Evolutionary conservation across 768 basidiomycete species (phyloP).

Genomic region (Kwoniella pini): DNA sequence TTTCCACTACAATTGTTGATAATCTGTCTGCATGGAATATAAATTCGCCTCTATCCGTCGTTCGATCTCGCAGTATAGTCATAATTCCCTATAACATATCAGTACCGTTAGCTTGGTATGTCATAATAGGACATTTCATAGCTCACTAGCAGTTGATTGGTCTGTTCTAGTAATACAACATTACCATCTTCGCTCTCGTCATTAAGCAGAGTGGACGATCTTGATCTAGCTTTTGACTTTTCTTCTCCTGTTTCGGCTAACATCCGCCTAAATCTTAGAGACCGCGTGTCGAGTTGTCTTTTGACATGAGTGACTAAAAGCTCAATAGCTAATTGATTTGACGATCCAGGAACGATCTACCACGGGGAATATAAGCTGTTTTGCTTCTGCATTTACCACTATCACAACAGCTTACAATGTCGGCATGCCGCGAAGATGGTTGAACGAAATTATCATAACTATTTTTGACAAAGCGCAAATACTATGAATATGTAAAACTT

Average conservation of each 20-base stretch:
- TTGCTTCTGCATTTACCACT: neutral
- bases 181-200: conserved; percentile 49
- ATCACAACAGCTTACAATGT: conserved; percentile 65
- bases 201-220: conserved; percentile 27
- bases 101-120: neutral
- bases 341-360: conserved; percentile 91
- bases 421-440: conserved; percentile 81
- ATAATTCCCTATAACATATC: conserved; percentile 71
- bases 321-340: conserved; percentile 88
- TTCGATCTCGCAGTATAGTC: conserved; percentile 75
- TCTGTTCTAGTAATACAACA: conserved; percentile 70
- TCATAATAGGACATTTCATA: no score
- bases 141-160: conserved; percentile 73
- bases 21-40: conserved; percentile 89
- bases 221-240: conserved; percentile 25
- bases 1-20: conserved; percentile 78
- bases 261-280: conserved; percentile 69
- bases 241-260: conserved; percentile 60
- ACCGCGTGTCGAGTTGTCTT: conserved; percentile 76
- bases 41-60: conserved; percentile 78
- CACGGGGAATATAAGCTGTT: neutral
- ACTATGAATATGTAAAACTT: conserved; percentile 51
- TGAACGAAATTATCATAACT: conserved; percentile 91
- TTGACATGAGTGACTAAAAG: conserved; percentile 88
- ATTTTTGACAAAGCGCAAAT: conserved; percentile 91